phyloP scores from a whole-genome alignment of 371 early-diverging fungal species.

The Mucor mucedo region DNA sequence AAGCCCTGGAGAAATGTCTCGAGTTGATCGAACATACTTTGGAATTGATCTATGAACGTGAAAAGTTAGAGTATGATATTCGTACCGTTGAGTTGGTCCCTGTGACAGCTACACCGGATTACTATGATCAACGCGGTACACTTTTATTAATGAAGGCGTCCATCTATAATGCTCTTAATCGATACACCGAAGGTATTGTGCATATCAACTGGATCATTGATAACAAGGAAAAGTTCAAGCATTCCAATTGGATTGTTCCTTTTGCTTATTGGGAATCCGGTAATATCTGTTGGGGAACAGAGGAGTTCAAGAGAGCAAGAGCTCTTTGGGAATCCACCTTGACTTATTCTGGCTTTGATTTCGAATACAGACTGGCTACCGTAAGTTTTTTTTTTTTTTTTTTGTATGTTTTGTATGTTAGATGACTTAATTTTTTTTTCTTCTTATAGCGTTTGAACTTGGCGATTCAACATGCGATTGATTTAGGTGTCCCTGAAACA shows the following conservation, averaged over 20 bases:
- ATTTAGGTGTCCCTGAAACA: constrained; percentile 46
- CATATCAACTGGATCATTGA: constrained; percentile 68
- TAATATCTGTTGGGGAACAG: constrained; percentile 56
- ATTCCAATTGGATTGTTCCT: constrained; percentile 64
- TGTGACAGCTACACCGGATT: constrained; percentile 43
- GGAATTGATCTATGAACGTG: constrained; percentile 47
- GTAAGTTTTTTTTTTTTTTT: constrained; percentile 30
- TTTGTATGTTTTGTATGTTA: neutral
- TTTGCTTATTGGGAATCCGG: constrained; percentile 72
- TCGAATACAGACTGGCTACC: constrained; percentile 59
- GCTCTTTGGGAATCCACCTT: constrained; percentile 58
- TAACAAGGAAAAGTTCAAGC: constrained; percentile 50
- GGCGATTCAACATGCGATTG: constrained; percentile 53
- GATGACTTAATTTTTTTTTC: constrained; percentile 9
- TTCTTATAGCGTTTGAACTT: constrained; percentile 44
- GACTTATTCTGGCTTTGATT: constrained; percentile 53
- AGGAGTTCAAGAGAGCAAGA: constrained; percentile 51
- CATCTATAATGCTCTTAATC: constrained; percentile 40
- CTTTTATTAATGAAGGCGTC: constrained; percentile 49
- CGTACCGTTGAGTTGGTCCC: constrained; percentile 52
- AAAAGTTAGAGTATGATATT: constrained; percentile 54
- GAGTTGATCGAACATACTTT: constrained; percentile 49
- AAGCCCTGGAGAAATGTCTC: constrained; percentile 41
- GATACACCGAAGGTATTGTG: constrained; percentile 43
- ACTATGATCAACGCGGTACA: constrained; percentile 52